phyloP scores from a whole-genome alignment of 352 stramenopile species.

The Phytopythium litorale region DNA sequence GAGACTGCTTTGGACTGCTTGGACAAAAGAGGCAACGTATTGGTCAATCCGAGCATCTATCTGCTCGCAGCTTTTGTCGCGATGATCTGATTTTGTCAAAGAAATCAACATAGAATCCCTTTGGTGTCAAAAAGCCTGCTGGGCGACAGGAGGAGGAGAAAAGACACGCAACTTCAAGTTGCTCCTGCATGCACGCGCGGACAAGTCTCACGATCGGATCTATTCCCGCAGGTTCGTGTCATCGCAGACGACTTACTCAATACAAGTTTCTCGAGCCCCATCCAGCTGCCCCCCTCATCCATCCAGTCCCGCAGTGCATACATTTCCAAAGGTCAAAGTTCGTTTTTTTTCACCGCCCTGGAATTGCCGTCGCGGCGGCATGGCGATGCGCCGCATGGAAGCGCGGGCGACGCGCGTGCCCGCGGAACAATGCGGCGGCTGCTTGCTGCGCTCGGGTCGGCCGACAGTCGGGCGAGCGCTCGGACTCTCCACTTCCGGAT shows the following conservation, averaged over 20 bases:
- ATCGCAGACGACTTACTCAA: no score
- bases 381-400: background rate
- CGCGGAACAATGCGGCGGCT: background rate
- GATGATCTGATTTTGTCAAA: no score
- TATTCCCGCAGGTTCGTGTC: background rate
- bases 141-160: slow-evolving; percentile 1
- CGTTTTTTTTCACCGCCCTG: background rate
- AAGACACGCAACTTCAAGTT: slow-evolving; percentile 11
- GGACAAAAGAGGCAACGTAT: no score
- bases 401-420: background rate
- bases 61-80: no score
- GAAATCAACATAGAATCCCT: no score
- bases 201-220: background rate
- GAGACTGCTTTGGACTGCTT: no score
- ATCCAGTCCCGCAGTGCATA: background rate
- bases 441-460: background rate
- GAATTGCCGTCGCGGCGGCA: background rate
- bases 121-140: background rate
- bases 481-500: no score
- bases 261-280: no score
- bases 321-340: background rate
- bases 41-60: no score
- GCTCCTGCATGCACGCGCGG: background rate
- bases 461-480: no score
- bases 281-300: background rate